Base-by-base conservation (phyloP, 495 filamentous ascomycete genomes). In the Haplographium delicatum region DNA sequence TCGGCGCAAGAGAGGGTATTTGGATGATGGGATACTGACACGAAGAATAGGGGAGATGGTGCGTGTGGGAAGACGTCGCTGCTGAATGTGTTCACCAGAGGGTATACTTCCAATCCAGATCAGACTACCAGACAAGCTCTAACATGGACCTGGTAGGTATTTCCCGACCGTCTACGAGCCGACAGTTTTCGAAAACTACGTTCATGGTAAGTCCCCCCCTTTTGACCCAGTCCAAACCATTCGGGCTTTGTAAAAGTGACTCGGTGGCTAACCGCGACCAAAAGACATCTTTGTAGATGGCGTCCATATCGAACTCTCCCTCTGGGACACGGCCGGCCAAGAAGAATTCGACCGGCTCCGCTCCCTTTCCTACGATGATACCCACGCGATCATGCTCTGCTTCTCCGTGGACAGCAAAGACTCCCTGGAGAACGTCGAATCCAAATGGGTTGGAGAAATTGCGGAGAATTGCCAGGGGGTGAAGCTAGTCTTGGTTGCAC, bases 91-190 rank as follows among this genome's bases (percentile, higher is more conserved):
- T 98, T 98, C 70, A 98, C 93, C 46, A 84, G 93, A 85, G 93
- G 93, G 86, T 94, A 72, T 58, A 79, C 70, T 19, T 20, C 28
- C 7, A 15, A 15, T 28, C 27, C 27, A 15, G 31, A 34, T 15
- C 10, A 5, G 18, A 19, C 26, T 7, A 43, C 44, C 13, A 16
- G 35, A 59, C 28, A 61, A 51, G 44, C 43, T 43, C 48, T 56
- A 47, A 51, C 23, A 46, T 15, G 30, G 30, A 13, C 27, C n/a
- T 25, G 18, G n/a, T 62, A 94, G 89, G 60, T 96, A 94, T 65
- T 98, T 98, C 69, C 93, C 93, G 35, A 96, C 93, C 27, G 93
- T 98, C 59, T 98, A 98, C 67, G 93, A 98, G 66, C 93, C 93
- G 45, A 98, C 93, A 16, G 93, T 98, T 55, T 98, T 98, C 72